These are phyloP conservation scores for Lecanicillium sp. DNA, from an alignment of 2,329 filamentous ascomycete genomes.

Conservation along the genomic window DNA sequence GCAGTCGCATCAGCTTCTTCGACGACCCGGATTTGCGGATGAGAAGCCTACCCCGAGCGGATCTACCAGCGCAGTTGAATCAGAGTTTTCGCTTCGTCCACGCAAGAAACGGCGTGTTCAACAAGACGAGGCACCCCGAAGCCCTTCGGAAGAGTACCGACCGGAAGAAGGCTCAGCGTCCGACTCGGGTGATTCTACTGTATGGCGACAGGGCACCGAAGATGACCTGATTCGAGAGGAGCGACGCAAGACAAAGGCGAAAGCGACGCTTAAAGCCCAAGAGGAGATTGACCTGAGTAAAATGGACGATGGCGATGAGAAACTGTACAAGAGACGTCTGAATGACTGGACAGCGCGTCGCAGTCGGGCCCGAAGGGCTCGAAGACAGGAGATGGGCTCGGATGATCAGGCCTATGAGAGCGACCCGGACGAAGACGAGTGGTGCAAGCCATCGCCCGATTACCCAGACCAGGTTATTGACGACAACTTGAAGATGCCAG, in stretches of 20 bases:
- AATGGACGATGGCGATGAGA: slow-evolving; percentile 85
- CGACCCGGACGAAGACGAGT: slow-evolving; percentile 51
- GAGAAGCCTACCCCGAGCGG: slow-evolving; percentile 15
- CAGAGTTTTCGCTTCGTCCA: slow-evolving; percentile 51
- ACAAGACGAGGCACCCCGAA: slow-evolving; percentile 15
- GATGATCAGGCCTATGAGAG: slow-evolving; percentile 31
- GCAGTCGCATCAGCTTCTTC: slow-evolving; percentile 63
- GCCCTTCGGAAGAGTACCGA: slow-evolving; percentile 40
- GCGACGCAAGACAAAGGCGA: slow-evolving; percentile 35
- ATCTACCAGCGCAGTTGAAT: slow-evolving; percentile 26
- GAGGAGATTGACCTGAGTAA: slow-evolving; percentile 42
- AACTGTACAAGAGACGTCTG: slow-evolving; percentile 68
- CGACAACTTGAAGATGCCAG: slow-evolving; percentile 72
- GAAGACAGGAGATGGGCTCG: slow-evolving; percentile 26
- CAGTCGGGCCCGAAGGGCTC: slow-evolving; percentile 31
- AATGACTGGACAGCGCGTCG: slow-evolving; percentile 61
- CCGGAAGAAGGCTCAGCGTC: slow-evolving; percentile 23
- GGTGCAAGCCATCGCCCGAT: slow-evolving; percentile 80
- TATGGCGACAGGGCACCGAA: slow-evolving; percentile 31
- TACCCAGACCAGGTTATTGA: slow-evolving; percentile 68
- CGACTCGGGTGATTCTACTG: slow-evolving; percentile 24
- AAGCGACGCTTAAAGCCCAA: slow-evolving; percentile 24
- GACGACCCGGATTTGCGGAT: slow-evolving; percentile 62
- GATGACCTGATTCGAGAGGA: slow-evolving; percentile 30
- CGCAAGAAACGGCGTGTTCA: slow-evolving; percentile 44